Percentiles rank a stretch among this genome's conserved stretches.
Evolutionary conservation across 805 yeast genomes (phyloP).

Genomic region (Teunomyces funiuensis): DNA sequence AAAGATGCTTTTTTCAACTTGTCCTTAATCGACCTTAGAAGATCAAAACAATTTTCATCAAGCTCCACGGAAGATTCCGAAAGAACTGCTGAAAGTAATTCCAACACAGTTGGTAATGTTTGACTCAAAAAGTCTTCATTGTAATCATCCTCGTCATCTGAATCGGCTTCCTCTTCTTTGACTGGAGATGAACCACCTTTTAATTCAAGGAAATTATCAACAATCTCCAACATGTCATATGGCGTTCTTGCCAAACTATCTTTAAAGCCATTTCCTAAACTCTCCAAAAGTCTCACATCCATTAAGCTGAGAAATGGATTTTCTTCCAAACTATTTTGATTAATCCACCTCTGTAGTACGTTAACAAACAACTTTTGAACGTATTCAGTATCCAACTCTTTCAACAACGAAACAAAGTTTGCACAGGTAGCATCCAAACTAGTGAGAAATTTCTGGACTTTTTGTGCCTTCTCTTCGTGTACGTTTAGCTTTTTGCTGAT

Average conservation of each 20-base stretch:
- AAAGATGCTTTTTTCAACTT: conserved; percentile 1
- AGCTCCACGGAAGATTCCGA: conserved; percentile 29
- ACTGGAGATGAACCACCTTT: conserved; percentile 14
- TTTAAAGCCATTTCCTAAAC: conserved; percentile 56
- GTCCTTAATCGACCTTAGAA: conserved; percentile 29
- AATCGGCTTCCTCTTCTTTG: conserved; percentile 17
- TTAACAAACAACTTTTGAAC: conserved; percentile 48
- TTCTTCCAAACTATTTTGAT: conserved; percentile 17
- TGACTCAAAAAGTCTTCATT: conserved; percentile 18
- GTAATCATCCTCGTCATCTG: conserved; percentile 31
- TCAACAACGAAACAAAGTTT: conserved; percentile 42
- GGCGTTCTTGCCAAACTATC: conserved; percentile 57
- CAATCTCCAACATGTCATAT: conserved; percentile 50
- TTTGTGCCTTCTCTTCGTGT: conserved; percentile 17
- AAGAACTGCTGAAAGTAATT: conserved; percentile 37
- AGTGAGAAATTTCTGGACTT: conserved; percentile 28
- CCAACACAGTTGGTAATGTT: conserved; percentile 31
- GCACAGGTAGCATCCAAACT: conserved; percentile 27
- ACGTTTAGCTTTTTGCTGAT: conserved; percentile 15
- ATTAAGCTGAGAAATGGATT: conserved; percentile 56
- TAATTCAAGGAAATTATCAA: conserved; percentile 28
- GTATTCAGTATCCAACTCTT: conserved; percentile 47
- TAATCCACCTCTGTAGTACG: conserved; percentile 63
- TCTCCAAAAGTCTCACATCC: conserved; percentile 65
- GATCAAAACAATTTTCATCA: conserved; percentile 25